phyloP scores from a whole-genome alignment of 148 eudicot species.

The Rhododendron henanense region DNA sequence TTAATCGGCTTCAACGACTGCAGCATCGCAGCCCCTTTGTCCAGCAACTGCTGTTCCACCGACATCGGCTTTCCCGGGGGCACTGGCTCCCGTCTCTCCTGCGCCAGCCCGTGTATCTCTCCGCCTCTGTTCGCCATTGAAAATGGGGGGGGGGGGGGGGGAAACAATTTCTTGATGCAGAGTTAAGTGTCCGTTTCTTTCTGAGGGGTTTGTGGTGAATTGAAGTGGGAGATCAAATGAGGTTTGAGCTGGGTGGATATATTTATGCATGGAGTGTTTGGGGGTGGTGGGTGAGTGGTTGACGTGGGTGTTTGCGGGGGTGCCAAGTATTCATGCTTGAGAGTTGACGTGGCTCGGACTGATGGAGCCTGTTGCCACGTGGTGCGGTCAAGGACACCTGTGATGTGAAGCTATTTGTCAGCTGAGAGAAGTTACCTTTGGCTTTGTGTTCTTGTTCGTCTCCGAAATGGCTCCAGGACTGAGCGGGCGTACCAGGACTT shows the following conservation, averaged over 20 bases:
- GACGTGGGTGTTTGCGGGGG: neutral
- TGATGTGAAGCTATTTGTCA: neutral
- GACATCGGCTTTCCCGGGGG: neutral
- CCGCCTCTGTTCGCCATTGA: neutral
- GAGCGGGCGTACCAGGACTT: no score
- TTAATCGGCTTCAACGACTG: slow-evolving; percentile 58
- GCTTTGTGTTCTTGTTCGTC: neutral
- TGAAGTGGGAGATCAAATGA: neutral
- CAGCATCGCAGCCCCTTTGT: slow-evolving; percentile 52
- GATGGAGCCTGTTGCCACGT: neutral
- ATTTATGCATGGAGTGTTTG: neutral
- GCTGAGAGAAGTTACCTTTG: neutral
- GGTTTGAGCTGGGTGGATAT: neutral
- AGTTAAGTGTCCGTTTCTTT: neutral
- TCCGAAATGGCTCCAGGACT: no score
- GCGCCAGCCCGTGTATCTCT: neutral
- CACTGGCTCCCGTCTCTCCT: neutral
- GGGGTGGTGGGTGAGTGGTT: neutral
- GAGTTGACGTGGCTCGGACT: neutral
- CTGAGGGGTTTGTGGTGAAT: neutral
- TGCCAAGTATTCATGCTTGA: neutral
- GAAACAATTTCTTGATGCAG: neutral
- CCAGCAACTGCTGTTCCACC: slow-evolving; percentile 33
- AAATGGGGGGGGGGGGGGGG: neutral
- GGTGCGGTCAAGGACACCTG: neutral